phyloP scores from a whole-genome alignment of 495 filamentous ascomycete genomes.

The Daldinia decipiens region DNA sequence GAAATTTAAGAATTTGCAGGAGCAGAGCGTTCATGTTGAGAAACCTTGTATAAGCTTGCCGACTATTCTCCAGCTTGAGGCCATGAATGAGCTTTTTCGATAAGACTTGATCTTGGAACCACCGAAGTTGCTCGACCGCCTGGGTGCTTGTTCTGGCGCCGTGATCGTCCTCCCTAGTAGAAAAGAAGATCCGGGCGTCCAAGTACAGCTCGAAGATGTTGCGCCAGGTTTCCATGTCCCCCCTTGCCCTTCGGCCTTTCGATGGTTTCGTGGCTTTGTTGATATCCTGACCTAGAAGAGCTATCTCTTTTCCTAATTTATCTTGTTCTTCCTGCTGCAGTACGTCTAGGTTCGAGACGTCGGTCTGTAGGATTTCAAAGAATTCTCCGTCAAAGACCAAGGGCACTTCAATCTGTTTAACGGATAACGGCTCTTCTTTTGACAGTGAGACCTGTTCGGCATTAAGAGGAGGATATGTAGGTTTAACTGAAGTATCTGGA shows the following conservation, averaged over 20 bases:
- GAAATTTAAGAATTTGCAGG: slow-evolving; percentile 73
- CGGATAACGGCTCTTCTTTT: slow-evolving; percentile 13
- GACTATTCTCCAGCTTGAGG: slow-evolving; percentile 69
- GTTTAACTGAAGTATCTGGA: not conserved
- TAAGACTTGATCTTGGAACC: slow-evolving; percentile 67
- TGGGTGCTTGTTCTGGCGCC: slow-evolving; percentile 64
- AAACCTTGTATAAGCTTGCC: slow-evolving; percentile 67
- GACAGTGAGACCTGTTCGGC: not conserved
- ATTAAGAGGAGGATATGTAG: not conserved
- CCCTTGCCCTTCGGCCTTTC: slow-evolving; percentile 57
- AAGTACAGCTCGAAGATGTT: slow-evolving; percentile 77
- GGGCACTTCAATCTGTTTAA: slow-evolving; percentile 68
- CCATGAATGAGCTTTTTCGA: slow-evolving; percentile 60
- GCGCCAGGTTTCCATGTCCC: slow-evolving; percentile 77
- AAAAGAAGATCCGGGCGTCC: slow-evolving; percentile 78
- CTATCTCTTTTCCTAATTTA: slow-evolving; percentile 64
- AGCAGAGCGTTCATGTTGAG: slow-evolving; percentile 71
- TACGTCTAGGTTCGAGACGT: slow-evolving; percentile 67
- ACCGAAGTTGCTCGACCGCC: slow-evolving; percentile 64
- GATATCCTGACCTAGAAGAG: slow-evolving; percentile 64
- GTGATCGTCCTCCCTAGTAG: slow-evolving; percentile 67
- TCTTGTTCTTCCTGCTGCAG: slow-evolving; percentile 68
- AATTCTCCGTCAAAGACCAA: slow-evolving; percentile 74
- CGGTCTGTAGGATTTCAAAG: slow-evolving; percentile 70
- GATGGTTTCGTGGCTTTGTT: slow-evolving; percentile 68